Evolutionary conservation across 2,329 filamentous ascomycete genomes (phyloP).

Genomic region (Sporothrix pallida): DNA sequence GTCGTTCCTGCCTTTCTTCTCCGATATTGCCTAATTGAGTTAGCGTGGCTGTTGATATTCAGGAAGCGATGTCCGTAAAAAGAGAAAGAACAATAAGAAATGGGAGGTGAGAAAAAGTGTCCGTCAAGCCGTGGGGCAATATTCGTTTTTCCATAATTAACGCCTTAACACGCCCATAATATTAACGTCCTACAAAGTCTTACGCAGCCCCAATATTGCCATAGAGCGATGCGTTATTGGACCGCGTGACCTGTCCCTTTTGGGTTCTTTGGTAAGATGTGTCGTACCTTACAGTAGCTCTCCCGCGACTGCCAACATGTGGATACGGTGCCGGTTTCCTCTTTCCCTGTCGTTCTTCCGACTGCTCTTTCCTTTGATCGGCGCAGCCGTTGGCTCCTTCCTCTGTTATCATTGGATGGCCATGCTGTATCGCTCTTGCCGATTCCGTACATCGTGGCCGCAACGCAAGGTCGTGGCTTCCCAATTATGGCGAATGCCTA

Average conservation of each 20-base stretch:
- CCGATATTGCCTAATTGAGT: constrained; percentile 23
- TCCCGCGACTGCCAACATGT: constrained; percentile 12
- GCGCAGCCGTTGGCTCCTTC: constrained; percentile 15
- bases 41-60: constrained; percentile 1
- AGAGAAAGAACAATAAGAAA: not conserved
- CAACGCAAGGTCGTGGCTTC: not conserved
- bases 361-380: not conserved
- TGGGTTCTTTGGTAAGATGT: not conserved
- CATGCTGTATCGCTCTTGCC: not conserved
- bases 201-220: not conserved
- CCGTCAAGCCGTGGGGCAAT: not conserved
- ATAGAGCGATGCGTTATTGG: constrained; percentile 9
- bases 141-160: constrained; percentile 1
- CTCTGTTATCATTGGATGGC: constrained; percentile 1
- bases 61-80: constrained; percentile 13
- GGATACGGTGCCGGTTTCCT: constrained; percentile 1
- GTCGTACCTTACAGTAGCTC: constrained; percentile 27
- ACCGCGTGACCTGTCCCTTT: constrained; percentile 14
- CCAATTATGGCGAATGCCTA: not conserved
- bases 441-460: not conserved
- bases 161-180: not conserved
- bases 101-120: not conserved
- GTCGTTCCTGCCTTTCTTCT: constrained; percentile 4
- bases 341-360: not conserved
- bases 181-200: constrained; percentile 4